A percentile compares a stretch with the other conserved stretches of the same genome.
Evolutionary conservation across 495 filamentous ascomycete genomes (phyloP).

Genomic region (Daldinia childiae): DNA sequence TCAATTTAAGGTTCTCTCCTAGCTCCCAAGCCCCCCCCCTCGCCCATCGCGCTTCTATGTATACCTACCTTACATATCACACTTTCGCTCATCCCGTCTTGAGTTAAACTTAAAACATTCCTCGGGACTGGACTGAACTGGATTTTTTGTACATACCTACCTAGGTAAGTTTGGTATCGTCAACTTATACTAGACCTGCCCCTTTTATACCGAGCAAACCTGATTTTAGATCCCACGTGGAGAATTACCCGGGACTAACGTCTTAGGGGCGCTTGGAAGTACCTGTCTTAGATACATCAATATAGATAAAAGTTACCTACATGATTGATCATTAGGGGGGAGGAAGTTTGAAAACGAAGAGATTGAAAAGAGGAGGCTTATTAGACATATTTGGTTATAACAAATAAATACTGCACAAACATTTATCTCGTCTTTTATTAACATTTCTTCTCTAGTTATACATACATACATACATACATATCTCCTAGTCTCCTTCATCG

Average conservation of each 20-base stretch:
- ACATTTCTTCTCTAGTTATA: neutral
- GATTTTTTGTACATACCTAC: neutral
- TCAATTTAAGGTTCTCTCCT: conserved; percentile 20
- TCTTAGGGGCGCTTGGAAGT: conserved; percentile 7
- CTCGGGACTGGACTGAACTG: conserved; percentile 8
- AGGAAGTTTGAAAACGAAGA: neutral
- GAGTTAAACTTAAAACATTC: conserved; percentile 36
- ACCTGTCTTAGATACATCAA: neutral
- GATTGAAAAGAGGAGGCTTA: neutral
- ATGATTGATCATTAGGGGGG: too few relatives aligned
- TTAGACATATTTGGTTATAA: too few relatives aligned
- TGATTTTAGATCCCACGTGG: conserved; percentile 46
- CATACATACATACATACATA: neutral
- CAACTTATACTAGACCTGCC: neutral
- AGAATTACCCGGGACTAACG: conserved; percentile 18
- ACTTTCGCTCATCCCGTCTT: conserved; percentile 28
- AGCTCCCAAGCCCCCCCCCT: conserved; percentile 22
- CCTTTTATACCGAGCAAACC: conserved; percentile 11
- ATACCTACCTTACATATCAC: conserved; percentile 23
- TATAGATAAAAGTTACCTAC: conserved; percentile 16
- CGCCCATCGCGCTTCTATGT: neutral
- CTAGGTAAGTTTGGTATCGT: neutral
- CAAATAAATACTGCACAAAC: neutral
- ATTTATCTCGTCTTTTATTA: conserved; percentile 4
- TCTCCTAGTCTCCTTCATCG: neutral